Base-by-base conservation (phyloP, 2,329 filamentous ascomycete genomes). In the Cyanodermella asteris region DNA sequence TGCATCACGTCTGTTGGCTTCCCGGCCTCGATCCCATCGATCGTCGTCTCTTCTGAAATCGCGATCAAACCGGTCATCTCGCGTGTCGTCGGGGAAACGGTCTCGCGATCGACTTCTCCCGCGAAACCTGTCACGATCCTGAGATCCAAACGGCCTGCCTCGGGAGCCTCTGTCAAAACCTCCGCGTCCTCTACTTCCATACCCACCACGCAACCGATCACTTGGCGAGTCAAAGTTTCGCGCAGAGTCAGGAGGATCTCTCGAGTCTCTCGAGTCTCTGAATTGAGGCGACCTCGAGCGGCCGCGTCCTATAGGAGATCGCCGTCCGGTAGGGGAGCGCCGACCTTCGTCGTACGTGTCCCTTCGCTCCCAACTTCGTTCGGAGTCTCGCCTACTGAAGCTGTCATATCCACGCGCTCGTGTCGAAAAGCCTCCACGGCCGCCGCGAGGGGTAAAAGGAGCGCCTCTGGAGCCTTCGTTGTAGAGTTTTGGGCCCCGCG, bases 401-500 rank as follows among this genome's bases (percentile, higher is more conserved):
- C n/a, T n/a, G n/a, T n/a, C n/a, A n/a, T n/a, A n/a, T n/a, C n/a
- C n/a, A 31, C 50, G 46, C 13, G 47, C 44, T 18, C 49, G 44
- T 16, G 41, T 46, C 21, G 43, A 38, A 34, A 50, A 51, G 9
- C 47, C 49, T 32, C 51, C 38, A n/a, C n/a, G n/a, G n/a, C n/a
- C n/a, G n/a, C n/a, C n/a, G n/a, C n/a, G n/a, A n/a, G n/a, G n/a
- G n/a, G n/a, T n/a, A n/a, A n/a, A n/a, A n/a, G n/a, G n/a, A n/a
- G 23, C 23, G 4, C 28, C 34, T 28, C 34, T 31, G 21, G 26
- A 42, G 35, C 34, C 24, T 21, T 58, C 53, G 23, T 46, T 44
- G 23, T 53, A 44, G 9, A 51, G 51, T 35, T 55, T 50, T 13
- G 56, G 56, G 7, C 55, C 56, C 32, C 55, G 45, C 16, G 56